Evolutionary conservation across 139 green algal species (phyloP).

Genomic region (Tetratostichococcus sp.): DNA sequence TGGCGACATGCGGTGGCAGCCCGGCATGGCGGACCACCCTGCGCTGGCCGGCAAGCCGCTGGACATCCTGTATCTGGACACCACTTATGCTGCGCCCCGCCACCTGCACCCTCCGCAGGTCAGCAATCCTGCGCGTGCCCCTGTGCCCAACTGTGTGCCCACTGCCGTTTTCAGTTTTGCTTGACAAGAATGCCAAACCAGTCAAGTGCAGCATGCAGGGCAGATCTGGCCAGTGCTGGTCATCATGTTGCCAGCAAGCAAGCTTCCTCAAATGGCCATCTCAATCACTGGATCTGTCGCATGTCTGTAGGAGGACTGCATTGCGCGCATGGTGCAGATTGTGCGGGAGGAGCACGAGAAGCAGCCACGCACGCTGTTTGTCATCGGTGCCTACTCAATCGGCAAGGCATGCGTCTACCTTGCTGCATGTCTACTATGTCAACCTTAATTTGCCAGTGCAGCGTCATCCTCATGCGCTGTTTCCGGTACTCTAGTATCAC

Average conservation of each 20-base stretch:
- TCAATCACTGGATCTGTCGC: too few species aligned
- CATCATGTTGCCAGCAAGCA: too few species aligned
- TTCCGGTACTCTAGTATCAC: too few species aligned
- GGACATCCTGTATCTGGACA: conserved; percentile 71
- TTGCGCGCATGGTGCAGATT: conserved; percentile 22
- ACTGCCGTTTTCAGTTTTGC: neutral
- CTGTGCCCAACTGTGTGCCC: neutral
- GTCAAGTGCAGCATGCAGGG: too few species aligned
- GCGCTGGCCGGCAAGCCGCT: conserved; percentile 33
- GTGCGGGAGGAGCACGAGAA: conserved; percentile 25
- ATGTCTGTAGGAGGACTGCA: conserved; percentile 25
- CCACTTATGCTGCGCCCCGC: conserved; percentile 62
- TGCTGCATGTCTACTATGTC: too few species aligned
- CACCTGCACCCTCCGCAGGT: conserved; percentile 56
- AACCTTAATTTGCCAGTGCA: too few species aligned
- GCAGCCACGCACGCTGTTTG: conserved; percentile 49
- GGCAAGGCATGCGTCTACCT: conserved; percentile 40
- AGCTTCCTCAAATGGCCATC: too few species aligned
- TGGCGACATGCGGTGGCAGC: conserved; percentile 62
- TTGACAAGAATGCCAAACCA: too few species aligned
- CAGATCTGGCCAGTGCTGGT: too few species aligned
- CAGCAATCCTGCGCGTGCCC: neutral
- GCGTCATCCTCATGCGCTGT: too few species aligned
- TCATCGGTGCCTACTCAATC: conserved; percentile 68
- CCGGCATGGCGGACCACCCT: conserved; percentile 38